A percentile compares a stretch with the other conserved stretches of the same genome.
phyloP scores from a whole-genome alignment of 352 stramenopile species.

The Globisporangium irregulare region DNA sequence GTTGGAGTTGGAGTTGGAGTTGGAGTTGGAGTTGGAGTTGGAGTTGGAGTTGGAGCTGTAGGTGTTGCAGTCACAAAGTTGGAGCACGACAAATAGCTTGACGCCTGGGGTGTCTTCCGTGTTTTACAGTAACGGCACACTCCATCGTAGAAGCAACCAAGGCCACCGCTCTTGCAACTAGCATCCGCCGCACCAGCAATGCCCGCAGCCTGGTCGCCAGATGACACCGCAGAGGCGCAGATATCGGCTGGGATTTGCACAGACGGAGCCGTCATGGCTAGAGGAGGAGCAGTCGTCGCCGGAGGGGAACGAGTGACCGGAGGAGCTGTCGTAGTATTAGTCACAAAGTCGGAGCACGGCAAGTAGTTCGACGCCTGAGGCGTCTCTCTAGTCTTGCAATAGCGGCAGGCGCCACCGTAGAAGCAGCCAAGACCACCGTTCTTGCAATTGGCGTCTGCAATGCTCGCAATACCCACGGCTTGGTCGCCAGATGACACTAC shows the following conservation, averaged over 20 bases:
- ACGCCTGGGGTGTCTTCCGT: slow-evolving; percentile 14
- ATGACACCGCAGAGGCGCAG: background rate
- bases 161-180: background rate
- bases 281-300: background rate
- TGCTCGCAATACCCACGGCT: background rate
- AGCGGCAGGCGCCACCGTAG: slow-evolving; percentile 9
- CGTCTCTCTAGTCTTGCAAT: slow-evolving; percentile 19
- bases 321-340: background rate
- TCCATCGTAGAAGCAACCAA: background rate
- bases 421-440: background rate
- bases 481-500: background rate
- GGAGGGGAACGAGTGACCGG: background rate
- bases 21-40: background rate
- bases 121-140: slow-evolving; percentile 23
- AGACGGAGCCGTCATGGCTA: no score
- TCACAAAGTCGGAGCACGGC: slow-evolving; percentile 6
- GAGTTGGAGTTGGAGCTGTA: background rate
- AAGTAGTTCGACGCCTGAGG: slow-evolving; percentile 9
- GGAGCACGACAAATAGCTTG: slow-evolving; percentile 11
- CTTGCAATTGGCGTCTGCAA: background rate
- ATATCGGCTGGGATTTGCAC: background rate
- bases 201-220: background rate
- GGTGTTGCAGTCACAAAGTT: background rate
- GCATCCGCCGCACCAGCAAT: background rate
- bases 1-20: background rate